These are phyloP conservation scores for Daldinia eschscholtzii DNA, from an alignment of 2,329 filamentous ascomycete genomes.

Conservation along the genomic window DNA sequence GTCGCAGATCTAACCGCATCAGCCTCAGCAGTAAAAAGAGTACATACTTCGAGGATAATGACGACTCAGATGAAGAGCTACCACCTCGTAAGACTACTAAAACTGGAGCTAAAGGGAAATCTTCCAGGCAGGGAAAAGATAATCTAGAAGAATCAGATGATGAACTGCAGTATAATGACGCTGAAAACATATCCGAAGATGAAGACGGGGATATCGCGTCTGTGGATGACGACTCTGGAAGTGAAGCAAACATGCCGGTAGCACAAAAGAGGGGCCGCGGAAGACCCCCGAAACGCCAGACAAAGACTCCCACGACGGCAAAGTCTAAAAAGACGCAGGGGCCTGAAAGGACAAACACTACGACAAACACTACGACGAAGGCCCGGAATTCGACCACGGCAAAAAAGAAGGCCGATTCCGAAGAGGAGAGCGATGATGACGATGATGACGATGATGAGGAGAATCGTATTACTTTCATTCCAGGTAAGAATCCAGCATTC, in stretches of 20 bases:
- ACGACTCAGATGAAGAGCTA: slow-evolving; percentile 32
- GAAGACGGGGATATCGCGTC: slow-evolving; percentile 53
- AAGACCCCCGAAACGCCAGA: slow-evolving; percentile 34
- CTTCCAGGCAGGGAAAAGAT: background rate
- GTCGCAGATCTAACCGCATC: slow-evolving; percentile 60
- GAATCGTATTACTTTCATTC: slow-evolving; percentile 57
- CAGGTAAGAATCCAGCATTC: slow-evolving; percentile 41
- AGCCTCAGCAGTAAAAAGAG: slow-evolving; percentile 56
- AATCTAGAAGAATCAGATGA: slow-evolving; percentile 34
- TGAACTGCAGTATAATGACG: slow-evolving; percentile 41
- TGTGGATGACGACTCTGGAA: slow-evolving; percentile 42
- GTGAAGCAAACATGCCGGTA: slow-evolving; percentile 32
- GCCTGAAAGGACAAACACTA: background rate
- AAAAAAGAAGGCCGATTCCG: slow-evolving; percentile 51
- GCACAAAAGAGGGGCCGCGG: slow-evolving; percentile 43
- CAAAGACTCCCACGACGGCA: slow-evolving; percentile 17
- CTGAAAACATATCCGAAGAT: slow-evolving; percentile 30
- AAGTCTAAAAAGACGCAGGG: slow-evolving; percentile 20
- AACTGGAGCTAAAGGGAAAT: slow-evolving; percentile 9
- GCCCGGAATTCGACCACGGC: slow-evolving; percentile 43
- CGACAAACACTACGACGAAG: slow-evolving; percentile 27
- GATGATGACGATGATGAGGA: slow-evolving; percentile 48
- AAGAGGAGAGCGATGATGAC: slow-evolving; percentile 42
- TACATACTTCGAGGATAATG: slow-evolving; percentile 36
- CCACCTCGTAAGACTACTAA: slow-evolving; percentile 42